phyloP scores from a whole-genome alignment of 768 basidiomycete genomes.

The Lactarius indigo region DNA sequence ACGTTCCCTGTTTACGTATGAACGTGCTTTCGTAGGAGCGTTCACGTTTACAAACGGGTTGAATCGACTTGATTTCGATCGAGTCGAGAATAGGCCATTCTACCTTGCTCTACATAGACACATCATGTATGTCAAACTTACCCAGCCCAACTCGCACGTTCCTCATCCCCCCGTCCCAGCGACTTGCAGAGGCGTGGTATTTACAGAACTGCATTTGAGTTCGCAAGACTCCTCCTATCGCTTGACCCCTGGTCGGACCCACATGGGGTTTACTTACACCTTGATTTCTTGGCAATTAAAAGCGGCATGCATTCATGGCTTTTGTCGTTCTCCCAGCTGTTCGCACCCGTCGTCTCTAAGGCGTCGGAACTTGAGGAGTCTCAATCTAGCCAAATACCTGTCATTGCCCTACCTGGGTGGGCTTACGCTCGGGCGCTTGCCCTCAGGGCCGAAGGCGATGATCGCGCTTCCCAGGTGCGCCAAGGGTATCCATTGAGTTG shows the following conservation, averaged over 20 bases:
- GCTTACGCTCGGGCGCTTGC: conserved; percentile 68
- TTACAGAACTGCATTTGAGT: conserved; percentile 86
- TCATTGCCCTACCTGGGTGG: conserved; percentile 71
- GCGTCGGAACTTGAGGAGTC: conserved; percentile 37
- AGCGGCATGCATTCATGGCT: conserved; percentile 80
- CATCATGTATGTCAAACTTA: conserved; percentile 53
- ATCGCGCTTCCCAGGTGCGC: conserved; percentile 13
- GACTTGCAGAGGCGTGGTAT: conserved; percentile 89
- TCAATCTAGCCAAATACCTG: conserved; percentile 13
- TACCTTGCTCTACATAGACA: conserved; percentile 86
- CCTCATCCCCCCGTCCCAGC: conserved; percentile 36
- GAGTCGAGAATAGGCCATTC: conserved; percentile 89
- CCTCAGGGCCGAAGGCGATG: conserved; percentile 39
- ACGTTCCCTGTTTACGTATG: conserved; percentile 90
- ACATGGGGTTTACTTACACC: conserved; percentile 76
- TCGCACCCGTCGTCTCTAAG: conserved; percentile 31
- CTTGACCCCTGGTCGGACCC: conserved; percentile 89
- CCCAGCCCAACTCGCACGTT: too few species aligned
- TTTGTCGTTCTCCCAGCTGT: conserved; percentile 58
- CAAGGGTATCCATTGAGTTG: conserved; percentile 3
- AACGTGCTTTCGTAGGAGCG: conserved; percentile 80
- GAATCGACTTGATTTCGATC: conserved; percentile 85
- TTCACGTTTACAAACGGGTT: conserved; percentile 82
- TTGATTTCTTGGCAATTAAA: conserved; percentile 85
- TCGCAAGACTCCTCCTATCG: conserved; percentile 77